Evolutionary conservation across 495 filamentous ascomycete genomes (phyloP).

Genomic region (Aspergillus wentii): DNA sequence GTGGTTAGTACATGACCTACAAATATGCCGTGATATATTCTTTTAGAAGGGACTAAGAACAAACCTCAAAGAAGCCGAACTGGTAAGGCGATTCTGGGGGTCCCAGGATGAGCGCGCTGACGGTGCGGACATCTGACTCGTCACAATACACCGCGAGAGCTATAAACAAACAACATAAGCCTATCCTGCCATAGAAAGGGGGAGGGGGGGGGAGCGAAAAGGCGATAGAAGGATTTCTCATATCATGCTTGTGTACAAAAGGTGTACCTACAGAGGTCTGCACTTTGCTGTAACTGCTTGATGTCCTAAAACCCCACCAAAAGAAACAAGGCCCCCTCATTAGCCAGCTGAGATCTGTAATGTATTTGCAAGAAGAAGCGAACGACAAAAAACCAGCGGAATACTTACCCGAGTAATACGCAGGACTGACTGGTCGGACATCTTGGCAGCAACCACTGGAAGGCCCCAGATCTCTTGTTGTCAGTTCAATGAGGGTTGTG

Average conservation of each 20-base stretch:
- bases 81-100: constrained; percentile 95
- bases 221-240: too few relatives aligned
- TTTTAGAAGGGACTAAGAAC: constrained; percentile 11
- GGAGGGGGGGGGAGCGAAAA: too few relatives aligned
- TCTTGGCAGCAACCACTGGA: constrained; percentile 21
- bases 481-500: too few relatives aligned
- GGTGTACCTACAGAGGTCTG: constrained; percentile 68
- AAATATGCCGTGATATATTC: not conserved
- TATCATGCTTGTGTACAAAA: constrained; percentile 1
- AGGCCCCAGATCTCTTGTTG: too few relatives aligned
- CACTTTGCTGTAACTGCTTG: constrained; percentile 71
- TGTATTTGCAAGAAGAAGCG: not conserved
- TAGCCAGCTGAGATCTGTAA: constrained; percentile 1
- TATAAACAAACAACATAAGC: constrained; percentile 22
- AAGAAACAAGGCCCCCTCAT: constrained; percentile 8
- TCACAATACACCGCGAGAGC: constrained; percentile 81
- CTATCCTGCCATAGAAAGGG: not conserved
- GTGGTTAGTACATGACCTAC: not conserved
- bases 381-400: not conserved
- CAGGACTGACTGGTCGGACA: constrained; percentile 82
- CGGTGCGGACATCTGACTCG: constrained; percentile 82
- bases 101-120: constrained; percentile 84
- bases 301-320: constrained; percentile 57
- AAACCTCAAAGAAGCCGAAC: constrained; percentile 92
- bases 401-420: constrained; percentile 71